Percentiles rank a stretch among this genome's conserved stretches.
Conservation (phyloP, 2,329 filamentous ascomycete species). For the Scopulariopsis brevicaulis region DNA sequence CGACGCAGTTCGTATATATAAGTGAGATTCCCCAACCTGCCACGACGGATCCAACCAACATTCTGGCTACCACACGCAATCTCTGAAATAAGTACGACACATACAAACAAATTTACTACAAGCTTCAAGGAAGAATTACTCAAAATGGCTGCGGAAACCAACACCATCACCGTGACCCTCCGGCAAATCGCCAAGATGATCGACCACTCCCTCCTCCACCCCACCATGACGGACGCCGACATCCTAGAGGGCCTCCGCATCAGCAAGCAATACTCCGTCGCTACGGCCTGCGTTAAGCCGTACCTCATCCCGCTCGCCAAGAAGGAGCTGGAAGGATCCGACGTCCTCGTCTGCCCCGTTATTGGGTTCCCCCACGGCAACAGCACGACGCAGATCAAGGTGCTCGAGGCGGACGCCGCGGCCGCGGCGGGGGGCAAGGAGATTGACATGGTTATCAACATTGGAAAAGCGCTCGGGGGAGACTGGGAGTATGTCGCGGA, state of each 20-base stretch:
- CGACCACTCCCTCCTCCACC: slow-evolving; percentile 51
- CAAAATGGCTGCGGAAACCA: background rate
- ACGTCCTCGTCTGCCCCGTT: slow-evolving; percentile 42
- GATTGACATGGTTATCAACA: slow-evolving; percentile 50
- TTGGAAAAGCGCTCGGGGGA: slow-evolving; percentile 43
- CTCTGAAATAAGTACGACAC: background rate
- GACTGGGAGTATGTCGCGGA: slow-evolving; percentile 44
- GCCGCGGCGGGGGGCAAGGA: slow-evolving; percentile 35
- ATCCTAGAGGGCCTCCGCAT: slow-evolving; percentile 36
- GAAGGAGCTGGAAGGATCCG: slow-evolving; percentile 30
- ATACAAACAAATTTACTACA: background rate
- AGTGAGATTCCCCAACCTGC: background rate
- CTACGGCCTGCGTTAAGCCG: slow-evolving; percentile 47
- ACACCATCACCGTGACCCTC: slow-evolving; percentile 28
- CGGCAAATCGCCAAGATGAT: slow-evolving; percentile 40
- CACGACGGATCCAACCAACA: background rate
- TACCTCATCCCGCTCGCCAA: slow-evolving; percentile 38
- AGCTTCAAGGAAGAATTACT: background rate
- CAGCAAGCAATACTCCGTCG: slow-evolving; percentile 33
- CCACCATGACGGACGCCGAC: slow-evolving; percentile 46
- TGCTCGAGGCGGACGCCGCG: slow-evolving; percentile 37
- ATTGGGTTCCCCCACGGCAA: slow-evolving; percentile 52
- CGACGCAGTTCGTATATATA: background rate
- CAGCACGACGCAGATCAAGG: slow-evolving; percentile 40
- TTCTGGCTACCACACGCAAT: background rate